Evolutionary conservation across 352 stramenopile genomes (phyloP).

Genomic region (Phytopythium vexans): DNA sequence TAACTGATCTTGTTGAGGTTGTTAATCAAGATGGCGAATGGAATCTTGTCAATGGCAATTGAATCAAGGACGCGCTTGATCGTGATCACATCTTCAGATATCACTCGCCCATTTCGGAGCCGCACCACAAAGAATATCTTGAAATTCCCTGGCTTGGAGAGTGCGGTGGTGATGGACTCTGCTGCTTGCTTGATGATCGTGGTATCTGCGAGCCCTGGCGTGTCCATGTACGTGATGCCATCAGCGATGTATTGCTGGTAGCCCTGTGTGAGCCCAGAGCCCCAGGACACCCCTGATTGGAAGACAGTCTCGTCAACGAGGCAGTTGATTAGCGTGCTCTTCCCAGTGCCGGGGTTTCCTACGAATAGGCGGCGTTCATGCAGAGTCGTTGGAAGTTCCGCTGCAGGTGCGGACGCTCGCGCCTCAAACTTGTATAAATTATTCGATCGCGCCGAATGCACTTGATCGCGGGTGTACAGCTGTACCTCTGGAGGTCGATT

Average conservation of each 20-base stretch:
- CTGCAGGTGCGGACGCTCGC: too few species aligned
- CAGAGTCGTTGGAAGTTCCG: too few species aligned
- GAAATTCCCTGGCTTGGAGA: slow-evolving; percentile 12
- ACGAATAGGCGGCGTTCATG: slow-evolving; percentile 13
- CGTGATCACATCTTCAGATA: slow-evolving; percentile 12
- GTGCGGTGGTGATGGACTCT: slow-evolving; percentile 12
- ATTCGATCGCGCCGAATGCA: too few species aligned
- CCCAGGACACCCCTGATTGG: slow-evolving; percentile 9
- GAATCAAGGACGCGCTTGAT: slow-evolving; percentile 11
- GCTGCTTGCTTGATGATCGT: slow-evolving; percentile 7
- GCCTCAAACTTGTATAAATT: too few species aligned
- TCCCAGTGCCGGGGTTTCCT: slow-evolving; percentile 17
- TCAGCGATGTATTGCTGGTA: slow-evolving; percentile 6
- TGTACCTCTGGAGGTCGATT: too few species aligned
- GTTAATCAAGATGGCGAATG: slow-evolving; percentile 18
- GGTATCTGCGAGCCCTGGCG: slow-evolving; percentile 11
- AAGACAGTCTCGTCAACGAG: slow-evolving; percentile 10
- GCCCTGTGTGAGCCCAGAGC: slow-evolving; percentile 7
- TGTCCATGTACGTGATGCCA: slow-evolving; percentile 22
- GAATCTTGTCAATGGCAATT: slow-evolving; percentile 8
- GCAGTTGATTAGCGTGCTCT: slow-evolving; percentile 27
- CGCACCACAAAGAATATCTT: slow-evolving; percentile 25
- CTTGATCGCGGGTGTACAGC: too few species aligned
- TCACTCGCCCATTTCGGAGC: slow-evolving; percentile 13
- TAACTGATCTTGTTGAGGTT: slow-evolving; percentile 13